A percentile compares a stretch with the other conserved stretches of the same genome.
Conservation (phyloP, 345 rosid species). For the Camelina neglecta region DNA sequence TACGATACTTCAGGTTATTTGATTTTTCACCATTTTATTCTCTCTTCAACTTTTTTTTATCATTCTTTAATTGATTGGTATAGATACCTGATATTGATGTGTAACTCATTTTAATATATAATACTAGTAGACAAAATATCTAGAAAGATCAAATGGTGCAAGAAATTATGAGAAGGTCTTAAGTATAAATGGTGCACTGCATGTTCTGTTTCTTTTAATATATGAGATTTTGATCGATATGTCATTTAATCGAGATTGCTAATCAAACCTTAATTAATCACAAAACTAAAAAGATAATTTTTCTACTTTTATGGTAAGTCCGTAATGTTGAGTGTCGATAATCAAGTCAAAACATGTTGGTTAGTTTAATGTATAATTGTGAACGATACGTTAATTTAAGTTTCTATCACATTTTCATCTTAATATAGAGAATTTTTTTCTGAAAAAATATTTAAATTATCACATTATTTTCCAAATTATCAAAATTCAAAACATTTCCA, state of each 20-base stretch:
- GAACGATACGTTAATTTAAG: not conserved
- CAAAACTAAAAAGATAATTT: no score
- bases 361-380: no score
- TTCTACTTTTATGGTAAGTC: not conserved
- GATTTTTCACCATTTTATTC: slow-evolving; percentile 55
- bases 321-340: not conserved
- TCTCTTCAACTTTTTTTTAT: slow-evolving; percentile 26
- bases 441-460: no score
- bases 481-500: no score
- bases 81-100: slow-evolving; percentile 42
- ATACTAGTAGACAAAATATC: slow-evolving; percentile 9
- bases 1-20: slow-evolving; percentile 56
- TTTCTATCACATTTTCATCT: not conserved
- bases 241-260: not conserved
- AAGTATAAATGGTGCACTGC: not conserved
- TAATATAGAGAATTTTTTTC: no score
- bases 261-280: no score
- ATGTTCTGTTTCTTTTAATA: not conserved
- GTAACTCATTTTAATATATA: slow-evolving; percentile 23
- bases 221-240: not conserved
- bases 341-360: not conserved
- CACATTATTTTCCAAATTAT: no score
- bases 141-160: slow-evolving; percentile 15
- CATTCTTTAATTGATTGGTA: slow-evolving; percentile 40
- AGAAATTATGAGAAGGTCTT: not conserved